These are phyloP conservation scores for Metschnikowia peoriensis DNA, from an alignment of 805 yeast species.

Conservation along the genomic window DNA sequence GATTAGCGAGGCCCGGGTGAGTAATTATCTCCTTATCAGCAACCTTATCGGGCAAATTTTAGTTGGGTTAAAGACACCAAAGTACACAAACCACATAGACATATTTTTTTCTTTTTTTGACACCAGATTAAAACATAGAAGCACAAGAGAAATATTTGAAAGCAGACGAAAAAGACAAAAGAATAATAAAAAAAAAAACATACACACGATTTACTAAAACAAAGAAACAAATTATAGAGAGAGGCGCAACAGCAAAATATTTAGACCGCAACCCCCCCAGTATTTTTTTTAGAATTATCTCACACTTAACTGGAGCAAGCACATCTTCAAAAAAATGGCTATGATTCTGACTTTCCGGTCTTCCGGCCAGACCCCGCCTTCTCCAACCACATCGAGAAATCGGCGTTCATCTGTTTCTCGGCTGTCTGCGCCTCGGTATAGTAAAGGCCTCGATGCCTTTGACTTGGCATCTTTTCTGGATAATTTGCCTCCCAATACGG, in stretches of 20 bases:
- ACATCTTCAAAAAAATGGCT: neutral
- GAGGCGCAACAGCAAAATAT: too few species aligned
- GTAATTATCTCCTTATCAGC: neutral
- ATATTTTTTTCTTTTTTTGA: neutral
- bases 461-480: slow-evolving; percentile 12
- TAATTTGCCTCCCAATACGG: slow-evolving; percentile 19
- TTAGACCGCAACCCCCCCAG: neutral
- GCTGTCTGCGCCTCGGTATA: slow-evolving; percentile 1
- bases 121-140: too few species aligned
- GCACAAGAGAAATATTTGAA: neutral
- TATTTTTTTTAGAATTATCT: too few species aligned
- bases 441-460: slow-evolving; percentile 7
- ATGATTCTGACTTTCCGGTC: slow-evolving; percentile 7
- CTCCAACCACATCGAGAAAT: neutral
- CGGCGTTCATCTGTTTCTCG: slow-evolving; percentile 1
- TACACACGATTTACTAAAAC: too few species aligned
- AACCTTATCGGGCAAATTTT: neutral
- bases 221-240: too few species aligned
- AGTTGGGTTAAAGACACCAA: neutral
- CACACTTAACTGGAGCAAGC: neutral
- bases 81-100: neutral
- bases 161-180: too few species aligned
- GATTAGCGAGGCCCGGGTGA: neutral
- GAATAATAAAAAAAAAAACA: neutral
- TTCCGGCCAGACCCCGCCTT: neutral